Base-by-base conservation (phyloP, 176 grass and related monocot genomes). In the Oryza rufipogon region DNA sequence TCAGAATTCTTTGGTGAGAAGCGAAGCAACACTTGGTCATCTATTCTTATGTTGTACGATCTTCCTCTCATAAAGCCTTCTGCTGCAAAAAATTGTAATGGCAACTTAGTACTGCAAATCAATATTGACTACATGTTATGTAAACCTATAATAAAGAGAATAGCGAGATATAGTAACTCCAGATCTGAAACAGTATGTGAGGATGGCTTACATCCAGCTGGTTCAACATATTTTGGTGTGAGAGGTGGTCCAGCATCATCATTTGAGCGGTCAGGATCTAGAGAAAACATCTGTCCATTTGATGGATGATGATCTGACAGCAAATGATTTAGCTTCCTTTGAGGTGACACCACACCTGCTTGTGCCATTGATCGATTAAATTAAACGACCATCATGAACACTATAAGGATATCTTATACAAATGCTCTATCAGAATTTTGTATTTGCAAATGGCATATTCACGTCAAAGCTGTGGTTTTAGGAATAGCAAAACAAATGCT, bases 21-120 rank as follows among this genome's bases (percentile, higher is more conserved):
- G 19, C 91, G 88, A 87, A 99, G 96, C 87, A 96, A 93, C 46
- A 92, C 88, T 85, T 96, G 87, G 56, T 92, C 88, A 64, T 94
- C 88, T 68, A 99, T 96, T 86, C 90, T 93, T 86, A 99, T 99
- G 79, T 99, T 99, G 70, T 99, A 99, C 4, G 96, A 99, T 85
- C 89, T 96, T 75, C 93, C 89, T 86, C 81, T 91, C 17, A 89
- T 78, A 82, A 99, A 91, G 64, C 89, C 89, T 91, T 99, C 93
- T 94, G 96, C 96, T 99, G 91, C 88, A 81, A 79, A 72, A 81
- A 78, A 90, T 71, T 39, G 68, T 30, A 28, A 32, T 26, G 54
- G 69, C 36, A 74, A 66, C 42, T 87, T 81, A 87, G 63, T 36
- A 80, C 87, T 82, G 70, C 44, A 54, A 89, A 89, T 66, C 46